Conservation (phyloP, 169 alveolate species). For the Eimeria acervulina region DNA sequence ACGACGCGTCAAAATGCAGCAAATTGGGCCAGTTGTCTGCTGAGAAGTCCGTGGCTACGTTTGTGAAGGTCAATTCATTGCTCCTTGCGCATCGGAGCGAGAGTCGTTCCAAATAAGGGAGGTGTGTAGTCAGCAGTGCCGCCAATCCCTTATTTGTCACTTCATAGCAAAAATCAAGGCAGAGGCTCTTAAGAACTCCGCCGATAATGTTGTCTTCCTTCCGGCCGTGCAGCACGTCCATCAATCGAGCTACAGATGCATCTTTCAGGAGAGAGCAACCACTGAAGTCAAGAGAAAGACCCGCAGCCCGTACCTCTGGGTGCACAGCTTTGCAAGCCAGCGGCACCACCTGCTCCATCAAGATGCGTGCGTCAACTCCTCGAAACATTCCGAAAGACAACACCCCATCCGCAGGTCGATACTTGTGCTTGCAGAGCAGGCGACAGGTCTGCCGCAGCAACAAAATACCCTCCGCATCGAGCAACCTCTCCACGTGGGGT, state of each 20-base stretch:
- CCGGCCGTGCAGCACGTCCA: conserved; percentile 86
- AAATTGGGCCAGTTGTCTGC: conserved; percentile 91
- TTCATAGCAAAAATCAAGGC: conserved; percentile 92
- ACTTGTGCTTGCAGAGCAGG: conserved; percentile 82
- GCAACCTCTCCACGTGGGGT: conserved; percentile 76
- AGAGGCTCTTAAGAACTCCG: conserved; percentile 88
- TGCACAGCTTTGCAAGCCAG: conserved; percentile 83
- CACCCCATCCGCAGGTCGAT: conserved; percentile 81
- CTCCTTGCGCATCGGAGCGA: conserved; percentile 92
- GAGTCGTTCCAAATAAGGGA: conserved; percentile 91
- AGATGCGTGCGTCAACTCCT: conserved; percentile 83
- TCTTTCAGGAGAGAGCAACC: conserved; percentile 91
- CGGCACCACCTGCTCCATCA: conserved; percentile 84
- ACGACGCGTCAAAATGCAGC: conserved; percentile 90
- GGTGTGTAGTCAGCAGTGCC: conserved; percentile 91
- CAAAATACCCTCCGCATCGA: conserved; percentile 84
- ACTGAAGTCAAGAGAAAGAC: conserved; percentile 89
- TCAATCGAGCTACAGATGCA: conserved; percentile 89
- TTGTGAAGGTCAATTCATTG: conserved; percentile 90
- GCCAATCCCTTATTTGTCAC: conserved; percentile 92
- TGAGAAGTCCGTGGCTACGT: conserved; percentile 87
- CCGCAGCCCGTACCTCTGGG: conserved; percentile 80
- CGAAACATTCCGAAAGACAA: conserved; percentile 80
- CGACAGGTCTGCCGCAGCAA: conserved; percentile 82
- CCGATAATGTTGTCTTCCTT: conserved; percentile 86